Evolutionary conservation across 768 basidiomycete genomes (phyloP).

Genomic region (Phaeolepiota aurea): DNA sequence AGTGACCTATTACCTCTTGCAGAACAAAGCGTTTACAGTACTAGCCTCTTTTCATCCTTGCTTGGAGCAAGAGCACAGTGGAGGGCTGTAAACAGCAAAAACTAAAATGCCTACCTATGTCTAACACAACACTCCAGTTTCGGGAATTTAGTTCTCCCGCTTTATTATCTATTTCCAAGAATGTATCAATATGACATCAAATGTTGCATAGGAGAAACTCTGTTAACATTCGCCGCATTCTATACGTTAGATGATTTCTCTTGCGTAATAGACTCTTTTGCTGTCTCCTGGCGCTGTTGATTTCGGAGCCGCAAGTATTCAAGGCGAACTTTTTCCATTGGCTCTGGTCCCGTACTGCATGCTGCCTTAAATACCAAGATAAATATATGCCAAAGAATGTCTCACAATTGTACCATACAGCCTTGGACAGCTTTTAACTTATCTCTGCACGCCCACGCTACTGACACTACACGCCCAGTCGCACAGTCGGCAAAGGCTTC

Average conservation of each 20-base stretch:
- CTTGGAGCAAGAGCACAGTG: slow-evolving; percentile 66
- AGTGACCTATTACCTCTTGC: slow-evolving; percentile 8
- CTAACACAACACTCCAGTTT: background rate
- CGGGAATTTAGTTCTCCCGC: too few relatives aligned
- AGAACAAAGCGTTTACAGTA: slow-evolving; percentile 1
- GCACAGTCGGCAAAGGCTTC: slow-evolving; percentile 73
- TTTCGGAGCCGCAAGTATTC: slow-evolving; percentile 69
- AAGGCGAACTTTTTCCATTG: slow-evolving; percentile 62
- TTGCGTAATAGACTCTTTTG: slow-evolving; percentile 1
- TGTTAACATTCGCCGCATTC: too few relatives aligned
- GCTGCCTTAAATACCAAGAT: slow-evolving; percentile 2
- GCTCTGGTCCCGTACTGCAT: slow-evolving; percentile 60
- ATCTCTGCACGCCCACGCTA: slow-evolving; percentile 76
- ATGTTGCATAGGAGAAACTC: too few relatives aligned
- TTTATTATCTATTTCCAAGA: too few relatives aligned
- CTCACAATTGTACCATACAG: slow-evolving; percentile 78
- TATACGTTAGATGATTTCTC: background rate
- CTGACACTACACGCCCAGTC: slow-evolving; percentile 70
- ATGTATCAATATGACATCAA: too few relatives aligned
- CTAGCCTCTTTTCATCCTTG: slow-evolving; percentile 61
- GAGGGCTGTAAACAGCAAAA: slow-evolving; percentile 41
- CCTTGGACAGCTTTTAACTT: slow-evolving; percentile 63
- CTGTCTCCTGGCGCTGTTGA: slow-evolving; percentile 18
- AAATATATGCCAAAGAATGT: slow-evolving; percentile 6
- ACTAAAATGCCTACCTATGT: slow-evolving; percentile 12